Evolutionary conservation across 1,284 basidiomycete genomes (phyloP).

Genomic region (Trametes polyzona): DNA sequence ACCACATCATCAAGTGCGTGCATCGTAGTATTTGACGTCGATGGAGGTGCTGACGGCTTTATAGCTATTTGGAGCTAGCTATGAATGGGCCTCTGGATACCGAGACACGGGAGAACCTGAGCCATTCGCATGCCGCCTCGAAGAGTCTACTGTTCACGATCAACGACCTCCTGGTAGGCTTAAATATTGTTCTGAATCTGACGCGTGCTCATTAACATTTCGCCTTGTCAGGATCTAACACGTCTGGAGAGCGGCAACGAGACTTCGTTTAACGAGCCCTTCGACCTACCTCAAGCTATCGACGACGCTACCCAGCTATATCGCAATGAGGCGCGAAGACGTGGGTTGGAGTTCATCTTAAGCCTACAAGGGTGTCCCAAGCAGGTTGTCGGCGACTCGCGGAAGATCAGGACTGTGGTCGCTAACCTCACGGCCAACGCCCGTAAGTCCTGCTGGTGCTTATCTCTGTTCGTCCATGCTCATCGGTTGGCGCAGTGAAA

Average conservation of each 20-base stretch:
- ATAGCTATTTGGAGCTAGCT: conserved; percentile 84
- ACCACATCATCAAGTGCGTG: conserved; percentile 74
- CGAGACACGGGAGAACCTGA: conserved; percentile 82
- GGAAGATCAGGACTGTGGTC: conserved; percentile 81
- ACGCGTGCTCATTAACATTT: neutral
- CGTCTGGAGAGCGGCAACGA: conserved; percentile 82
- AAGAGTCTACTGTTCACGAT: conserved; percentile 84
- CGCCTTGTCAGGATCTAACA: conserved; percentile 69
- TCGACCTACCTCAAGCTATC: conserved; percentile 73
- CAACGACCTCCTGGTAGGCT: conserved; percentile 76
- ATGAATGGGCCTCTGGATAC: conserved; percentile 78
- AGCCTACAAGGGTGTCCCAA: conserved; percentile 58
- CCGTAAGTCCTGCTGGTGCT: conserved; percentile 45
- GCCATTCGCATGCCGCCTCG: conserved; percentile 80
- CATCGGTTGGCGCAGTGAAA: conserved; percentile 55
- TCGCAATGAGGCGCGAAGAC: conserved; percentile 70
- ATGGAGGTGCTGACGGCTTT: neutral
- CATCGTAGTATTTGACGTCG: too few species aligned
- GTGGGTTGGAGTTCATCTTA: conserved; percentile 68
- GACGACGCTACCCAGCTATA: conserved; percentile 71
- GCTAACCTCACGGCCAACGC: conserved; percentile 87
- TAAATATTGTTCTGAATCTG: neutral
- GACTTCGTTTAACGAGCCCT: conserved; percentile 83
- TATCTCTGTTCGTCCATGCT: conserved; percentile 7
- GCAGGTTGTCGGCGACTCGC: conserved; percentile 70